Base-by-base conservation (phyloP, 441 rosid species). In the Lepidium campestre region DNA sequence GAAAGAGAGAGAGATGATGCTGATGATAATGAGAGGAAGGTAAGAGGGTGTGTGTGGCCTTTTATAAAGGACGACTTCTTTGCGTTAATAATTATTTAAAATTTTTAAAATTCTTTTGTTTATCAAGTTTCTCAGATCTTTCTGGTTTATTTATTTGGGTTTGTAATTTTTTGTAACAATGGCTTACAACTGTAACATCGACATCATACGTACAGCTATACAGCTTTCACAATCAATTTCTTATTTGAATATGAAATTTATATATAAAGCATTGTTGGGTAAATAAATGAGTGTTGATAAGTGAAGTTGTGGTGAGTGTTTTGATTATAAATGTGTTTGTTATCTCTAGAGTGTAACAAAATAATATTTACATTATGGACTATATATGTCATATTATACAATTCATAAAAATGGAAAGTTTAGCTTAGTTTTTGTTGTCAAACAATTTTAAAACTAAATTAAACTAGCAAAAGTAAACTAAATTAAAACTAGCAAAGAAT, bases 121-220 rank as follows among this genome's bases (percentile, higher is more conserved):
- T 10, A 55, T 55, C 49, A 31, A 56, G 70, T 64, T 71, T 71
- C 75, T 42, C 37, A 57, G 59, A 64, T 10, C 31, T 62, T 63
- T 71, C 59, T 10, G 6, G 19, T 31, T 19, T 29, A 3, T 44
- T 36, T 6, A 15, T 1, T 29, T 29, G 8, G 32, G 5, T 18
- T 31, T n/a, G 31, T 14, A 9, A 32, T 34, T 5, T 63, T 46
- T 39, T 12, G 53, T 48, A 39, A 29, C 54, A 72, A 72, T 71
- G 75, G 71, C 19, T 65, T 41, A 50, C 76, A 72, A 72, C 76
- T 72, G 76, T 65, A 35, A 42, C 37, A 19, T 72, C 48, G 42
- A 65, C 41, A 72, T 36, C 72, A 52, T 42, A 65, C 49, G 62
- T 59, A 58, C 67, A 66, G 67, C 71, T 72, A 64, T 42, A 57